Evolutionary conservation across 495 filamentous ascomycete genomes (phyloP), one percentile per base, ranked within the genome.

Genomic region (Thozetella sp.): DNA sequence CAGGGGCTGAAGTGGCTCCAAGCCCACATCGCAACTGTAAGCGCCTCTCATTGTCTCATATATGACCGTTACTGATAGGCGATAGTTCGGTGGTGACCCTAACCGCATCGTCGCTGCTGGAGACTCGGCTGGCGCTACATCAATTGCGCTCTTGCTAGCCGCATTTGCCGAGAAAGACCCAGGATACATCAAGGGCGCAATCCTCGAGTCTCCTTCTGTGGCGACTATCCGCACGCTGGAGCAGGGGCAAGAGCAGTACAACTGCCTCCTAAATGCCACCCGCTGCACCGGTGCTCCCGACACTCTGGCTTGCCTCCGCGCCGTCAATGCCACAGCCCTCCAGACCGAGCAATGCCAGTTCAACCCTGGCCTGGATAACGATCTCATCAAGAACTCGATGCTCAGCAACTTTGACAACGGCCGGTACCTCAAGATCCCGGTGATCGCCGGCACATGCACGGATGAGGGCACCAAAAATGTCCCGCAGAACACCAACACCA

Each of bases 381-480:
- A 84, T 56, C 74, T 88, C 45, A 70, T 83, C 53, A 71, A 67
- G 26, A 79, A 84, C 56, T 76, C 79, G 51, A 85, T 83, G 9
- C 81, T 80, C 52, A 67, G 65, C n/a, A 72, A 81, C 53, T 83
- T 85, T 67, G 71, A 68, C 11, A 27, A 75, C 45, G 83, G 81
- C 3, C 69, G 72, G 50, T 87, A 84, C 73, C 73, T 85, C 65
- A 79, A 78, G 57, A 75, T 88, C 13, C 86, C 86, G 11, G 80
- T 81, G 22, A 85, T 88, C 30, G 83, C 81, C 57, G 86, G 85
- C 55, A 83, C 86, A 52, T 79, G 77, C 61, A 81, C 81, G 25
- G 81, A 88, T 62, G 85, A 87, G 69, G 86, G 86, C 54, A 83
- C 81, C 1, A 75, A 74, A 20, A 86, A 86, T 62, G 80, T 78